A percentile compares a stretch with the other conserved stretches of the same genome.
Evolutionary conservation across 768 basidiomycete species (phyloP).

Genomic region (Hygrocybe punicea): DNA sequence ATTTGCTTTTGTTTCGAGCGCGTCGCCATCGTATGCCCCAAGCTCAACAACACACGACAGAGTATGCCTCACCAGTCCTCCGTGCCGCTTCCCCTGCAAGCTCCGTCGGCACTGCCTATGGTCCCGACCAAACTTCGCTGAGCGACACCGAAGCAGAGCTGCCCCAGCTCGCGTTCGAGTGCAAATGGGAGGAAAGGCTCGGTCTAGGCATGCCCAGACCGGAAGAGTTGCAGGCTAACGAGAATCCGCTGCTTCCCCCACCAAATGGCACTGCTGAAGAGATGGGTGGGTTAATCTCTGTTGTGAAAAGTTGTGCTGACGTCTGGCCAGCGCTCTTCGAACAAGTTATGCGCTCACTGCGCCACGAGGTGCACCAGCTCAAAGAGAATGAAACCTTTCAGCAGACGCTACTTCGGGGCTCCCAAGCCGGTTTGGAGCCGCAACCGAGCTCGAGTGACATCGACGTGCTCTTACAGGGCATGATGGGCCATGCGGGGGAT

Average conservation of each 20-base stretch:
- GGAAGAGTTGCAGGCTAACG: slow-evolving; percentile 43
- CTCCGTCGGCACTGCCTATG: slow-evolving; percentile 48
- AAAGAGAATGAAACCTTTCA: slow-evolving; percentile 51
- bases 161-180: slow-evolving; percentile 39
- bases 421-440: slow-evolving; percentile 42
- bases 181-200: slow-evolving; percentile 42
- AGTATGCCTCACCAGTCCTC: slow-evolving; percentile 48
- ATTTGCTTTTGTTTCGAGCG: not conserved
- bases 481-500: slow-evolving; percentile 42
- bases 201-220: slow-evolving; percentile 34
- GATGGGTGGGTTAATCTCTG: slow-evolving; percentile 29
- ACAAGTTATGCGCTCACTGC: slow-evolving; percentile 37
- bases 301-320: not conserved
- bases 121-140: slow-evolving; percentile 44
- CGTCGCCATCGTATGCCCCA: too few species aligned
- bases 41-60: slow-evolving; percentile 22
- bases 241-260: slow-evolving; percentile 36
- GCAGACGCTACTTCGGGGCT: slow-evolving; percentile 44
- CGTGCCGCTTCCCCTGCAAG: slow-evolving; percentile 51
- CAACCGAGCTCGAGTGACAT: slow-evolving; percentile 46
- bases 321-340: slow-evolving; percentile 30
- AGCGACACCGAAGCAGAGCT: slow-evolving; percentile 44
- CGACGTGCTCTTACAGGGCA: slow-evolving; percentile 48
- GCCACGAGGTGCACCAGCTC: slow-evolving; percentile 37
- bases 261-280: slow-evolving; percentile 32